A percentile compares a stretch with the other conserved stretches of the same genome.
Conservation (phyloP, 1,139 yeast species). For the Hemisphaericaspora xylofermentans region DNA sequence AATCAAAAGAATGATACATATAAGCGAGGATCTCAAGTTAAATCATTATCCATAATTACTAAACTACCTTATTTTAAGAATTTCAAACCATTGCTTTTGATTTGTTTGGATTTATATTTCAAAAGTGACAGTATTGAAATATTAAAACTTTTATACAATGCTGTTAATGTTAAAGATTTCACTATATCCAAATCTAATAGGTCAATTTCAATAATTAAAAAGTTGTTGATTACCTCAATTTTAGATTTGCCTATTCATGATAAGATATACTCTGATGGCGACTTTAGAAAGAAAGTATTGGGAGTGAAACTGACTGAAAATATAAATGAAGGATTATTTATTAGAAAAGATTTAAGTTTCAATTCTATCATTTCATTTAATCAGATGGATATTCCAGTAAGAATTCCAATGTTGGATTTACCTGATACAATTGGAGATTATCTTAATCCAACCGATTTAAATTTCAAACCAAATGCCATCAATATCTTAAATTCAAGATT, state of each 20-base stretch:
- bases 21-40: slow-evolving; percentile 56
- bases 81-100: slow-evolving; percentile 56
- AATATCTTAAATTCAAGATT: slow-evolving; percentile 37
- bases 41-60: slow-evolving; percentile 56
- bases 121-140: slow-evolving; percentile 22
- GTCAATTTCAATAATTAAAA: slow-evolving; percentile 33
- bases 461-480: slow-evolving; percentile 43
- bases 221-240: slow-evolving; percentile 44
- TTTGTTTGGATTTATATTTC: slow-evolving; percentile 52
- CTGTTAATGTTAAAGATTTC: slow-evolving; percentile 37
- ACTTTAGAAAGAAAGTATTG: slow-evolving; percentile 36
- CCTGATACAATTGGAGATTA: slow-evolving; percentile 49
- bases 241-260: slow-evolving; percentile 49
- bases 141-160: slow-evolving; percentile 30
- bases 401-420: slow-evolving; percentile 40
- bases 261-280: slow-evolving; percentile 42
- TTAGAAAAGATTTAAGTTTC: slow-evolving; percentile 45
- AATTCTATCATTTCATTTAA: slow-evolving; percentile 39
- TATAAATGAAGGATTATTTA: slow-evolving; percentile 33
- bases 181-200: slow-evolving; percentile 21
- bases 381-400: slow-evolving; percentile 45
- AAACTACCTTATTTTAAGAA: slow-evolving; percentile 52
- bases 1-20: slow-evolving; percentile 46
- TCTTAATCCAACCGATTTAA: slow-evolving; percentile 46
- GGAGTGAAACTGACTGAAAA: slow-evolving; percentile 26